Evolutionary conservation across 2,329 filamentous ascomycete species (phyloP), one percentile per base, ranked within the genome.

Genomic region (Domatiomyces globalis): DNA sequence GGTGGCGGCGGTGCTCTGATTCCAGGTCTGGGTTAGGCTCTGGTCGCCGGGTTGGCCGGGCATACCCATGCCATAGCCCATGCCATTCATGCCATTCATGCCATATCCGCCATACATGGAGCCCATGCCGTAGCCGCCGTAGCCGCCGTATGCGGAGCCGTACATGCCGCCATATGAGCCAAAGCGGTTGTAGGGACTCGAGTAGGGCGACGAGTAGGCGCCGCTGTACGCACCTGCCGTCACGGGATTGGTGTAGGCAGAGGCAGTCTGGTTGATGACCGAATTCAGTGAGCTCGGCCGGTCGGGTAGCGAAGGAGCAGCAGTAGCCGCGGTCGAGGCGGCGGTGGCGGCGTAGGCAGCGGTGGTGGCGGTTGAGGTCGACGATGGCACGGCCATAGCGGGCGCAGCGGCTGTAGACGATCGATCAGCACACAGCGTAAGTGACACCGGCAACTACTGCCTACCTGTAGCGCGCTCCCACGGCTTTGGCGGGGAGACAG

Each of bases 11-110:
- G 94, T 98, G 72, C 85, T 92, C 68, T 94, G 89, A 65, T 83
- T 87, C 74, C 96, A 95, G 49, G 86, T 84, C 65, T 94, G 86
- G n/a, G 90, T 95, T 66, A 98, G 73, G 69, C 88, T 95, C 22
- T 54, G 54, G 25, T 58, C 54, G 67, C 92, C 87, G 25, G 87
- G 86, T 66, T 95, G 87, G 65, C 94, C 94, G 25, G 85, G 84
- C 22, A 58, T 52, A 20, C 71, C 73, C 56, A 73, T 71, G 5
- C 71, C 67, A 45, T 61, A 62, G 57, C 67, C 68, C 43, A 71
- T 67, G 42, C 65, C 65, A 45, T 66, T 64, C 65, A 67, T 67
- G 39, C 62, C 64, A 9, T 15, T 18, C 33, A 39, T 39, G 54
- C 64, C 65, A 48, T 65, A 66, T 63, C 71, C 68, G 10, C 73